Evolutionary conservation across 495 filamentous ascomycete species (phyloP), one percentile per base, ranked within the genome.

Genomic region (Aspergillus incahuasiensis): DNA sequence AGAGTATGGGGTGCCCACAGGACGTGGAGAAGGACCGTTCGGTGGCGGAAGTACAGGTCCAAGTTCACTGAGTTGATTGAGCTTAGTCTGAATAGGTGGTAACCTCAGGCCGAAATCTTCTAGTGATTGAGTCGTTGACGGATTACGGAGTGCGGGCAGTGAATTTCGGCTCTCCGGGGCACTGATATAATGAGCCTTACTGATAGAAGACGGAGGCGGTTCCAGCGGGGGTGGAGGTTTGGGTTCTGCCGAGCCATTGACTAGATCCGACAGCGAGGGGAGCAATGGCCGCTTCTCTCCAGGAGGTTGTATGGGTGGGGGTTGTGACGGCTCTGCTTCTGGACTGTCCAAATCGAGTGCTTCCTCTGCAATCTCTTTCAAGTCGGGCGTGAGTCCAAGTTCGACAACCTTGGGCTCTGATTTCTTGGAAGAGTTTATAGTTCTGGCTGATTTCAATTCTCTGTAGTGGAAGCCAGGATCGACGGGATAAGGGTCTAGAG

Each of bases 61-160:
- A 11, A 69, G 52, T 8, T 46, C 62, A n/a, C 66, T 66, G 8
- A 80, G 61, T 5, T 46, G 63, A n/a, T 67, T 66, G 8, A 80
- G 61, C 21, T 73, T 65, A n/a, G 71, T 70, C 5, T 68, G 66
- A 22, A 81, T 65, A 0, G 79, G 73, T 1, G 77, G 79, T 11
- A 80, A 63, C 34, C 55, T 74, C 11, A 49, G 73, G 45, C 58
- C 60, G 41, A 47, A 43, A 44, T 65, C 67, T 1, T 79, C 76
- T 2, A 76, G 72, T 4, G 78, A 74, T 42, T 65, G 70, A 28
- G 58, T 56, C 34, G 57, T 58, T 8, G 72, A 71, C 4, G 72
- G 67, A 43, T 74, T 67, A 48, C 72, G 73, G 41, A 75, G 63
- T 13, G 67, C 68, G n/a, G 71, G 68, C 8, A 74, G 65, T 12